phyloP scores from a whole-genome alignment of 257 asterid species.

The Fraxinus anomala region DNA sequence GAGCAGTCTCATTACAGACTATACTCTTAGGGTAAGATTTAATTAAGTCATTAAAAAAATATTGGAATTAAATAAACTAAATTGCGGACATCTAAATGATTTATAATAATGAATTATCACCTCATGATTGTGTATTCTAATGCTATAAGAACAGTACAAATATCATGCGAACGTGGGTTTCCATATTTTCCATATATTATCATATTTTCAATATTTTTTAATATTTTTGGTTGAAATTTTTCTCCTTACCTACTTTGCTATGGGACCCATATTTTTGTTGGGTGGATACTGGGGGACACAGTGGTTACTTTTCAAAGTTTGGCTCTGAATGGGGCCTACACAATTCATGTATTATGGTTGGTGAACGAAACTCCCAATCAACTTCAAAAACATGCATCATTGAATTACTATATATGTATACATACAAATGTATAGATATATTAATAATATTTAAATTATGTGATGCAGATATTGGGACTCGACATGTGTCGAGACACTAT shows the following conservation, averaged over 20 bases:
- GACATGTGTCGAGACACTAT: conserved; percentile 60
- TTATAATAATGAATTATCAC: neutral
- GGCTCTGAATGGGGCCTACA: neutral
- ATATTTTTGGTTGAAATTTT: conserved; percentile 21
- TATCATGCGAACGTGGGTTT: neutral
- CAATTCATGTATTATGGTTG: neutral
- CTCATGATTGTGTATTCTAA: neutral
- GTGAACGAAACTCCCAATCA: conserved; percentile 6
- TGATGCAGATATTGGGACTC: conserved; percentile 60
- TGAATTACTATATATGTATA: neutral
- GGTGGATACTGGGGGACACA: neutral
- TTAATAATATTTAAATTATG: neutral
- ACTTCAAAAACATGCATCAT: neutral
- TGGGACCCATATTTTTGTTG: conserved; percentile 2
- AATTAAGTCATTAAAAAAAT: neutral
- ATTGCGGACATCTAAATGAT: neutral
- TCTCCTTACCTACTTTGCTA: conserved; percentile 33
- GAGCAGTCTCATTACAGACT: conserved; percentile 62
- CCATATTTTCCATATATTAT: neutral
- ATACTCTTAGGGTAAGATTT: conserved; percentile 53
- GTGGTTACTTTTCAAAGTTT: neutral
- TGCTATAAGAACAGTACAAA: neutral
- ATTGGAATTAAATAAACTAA: neutral
- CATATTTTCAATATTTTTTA: neutral
- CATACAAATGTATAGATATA: neutral